A percentile compares a stretch with the other conserved stretches of the same genome.
phyloP scores from a whole-genome alignment of 2,329 filamentous ascomycete species.

The Chalaropsis thielavioides region DNA sequence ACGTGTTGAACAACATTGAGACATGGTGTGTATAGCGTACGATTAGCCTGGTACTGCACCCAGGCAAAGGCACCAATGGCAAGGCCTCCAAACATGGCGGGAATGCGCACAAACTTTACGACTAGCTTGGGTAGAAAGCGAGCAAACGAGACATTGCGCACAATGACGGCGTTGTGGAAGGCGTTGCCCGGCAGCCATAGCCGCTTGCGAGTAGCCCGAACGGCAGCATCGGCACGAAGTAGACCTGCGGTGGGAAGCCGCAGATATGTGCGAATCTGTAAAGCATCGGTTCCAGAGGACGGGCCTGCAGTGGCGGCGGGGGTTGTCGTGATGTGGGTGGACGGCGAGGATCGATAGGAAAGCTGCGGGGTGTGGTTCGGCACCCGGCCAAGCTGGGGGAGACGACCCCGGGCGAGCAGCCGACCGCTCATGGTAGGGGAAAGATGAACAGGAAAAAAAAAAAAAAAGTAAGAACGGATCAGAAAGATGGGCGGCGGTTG shows the following conservation, averaged over 20 bases:
- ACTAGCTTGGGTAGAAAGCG: constrained; percentile 69
- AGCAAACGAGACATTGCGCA: constrained; percentile 49
- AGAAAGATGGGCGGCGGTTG: not conserved
- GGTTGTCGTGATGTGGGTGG: not conserved
- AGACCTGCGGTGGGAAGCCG: constrained; percentile 54
- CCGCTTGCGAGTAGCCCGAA: constrained; percentile 46
- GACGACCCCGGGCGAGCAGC: constrained; percentile 16
- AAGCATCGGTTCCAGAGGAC: not conserved
- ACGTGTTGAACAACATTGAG: not conserved
- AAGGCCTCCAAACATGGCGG: constrained; percentile 80
- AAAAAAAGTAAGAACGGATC: not conserved
- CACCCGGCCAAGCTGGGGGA: constrained; percentile 15
- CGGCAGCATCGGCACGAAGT: constrained; percentile 48
- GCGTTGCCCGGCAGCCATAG: constrained; percentile 69
- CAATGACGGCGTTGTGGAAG: constrained; percentile 63
- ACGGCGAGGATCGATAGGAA: not conserved
- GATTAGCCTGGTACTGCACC: constrained; percentile 87
- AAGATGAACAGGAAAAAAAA: not conserved
- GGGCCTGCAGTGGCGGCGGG: not conserved
- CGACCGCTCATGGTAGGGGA: constrained; percentile 16
- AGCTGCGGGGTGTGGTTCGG: constrained; percentile 11
- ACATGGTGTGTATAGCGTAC: constrained; percentile 36
- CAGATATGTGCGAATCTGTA: constrained; percentile 27
- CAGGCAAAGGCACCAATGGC: constrained; percentile 80
- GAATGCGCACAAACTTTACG: constrained; percentile 75